A percentile compares a stretch with the other conserved stretches of the same genome.
phyloP scores from a whole-genome alignment of 148 eudicot species.

The Chenopodium suecicum region DNA sequence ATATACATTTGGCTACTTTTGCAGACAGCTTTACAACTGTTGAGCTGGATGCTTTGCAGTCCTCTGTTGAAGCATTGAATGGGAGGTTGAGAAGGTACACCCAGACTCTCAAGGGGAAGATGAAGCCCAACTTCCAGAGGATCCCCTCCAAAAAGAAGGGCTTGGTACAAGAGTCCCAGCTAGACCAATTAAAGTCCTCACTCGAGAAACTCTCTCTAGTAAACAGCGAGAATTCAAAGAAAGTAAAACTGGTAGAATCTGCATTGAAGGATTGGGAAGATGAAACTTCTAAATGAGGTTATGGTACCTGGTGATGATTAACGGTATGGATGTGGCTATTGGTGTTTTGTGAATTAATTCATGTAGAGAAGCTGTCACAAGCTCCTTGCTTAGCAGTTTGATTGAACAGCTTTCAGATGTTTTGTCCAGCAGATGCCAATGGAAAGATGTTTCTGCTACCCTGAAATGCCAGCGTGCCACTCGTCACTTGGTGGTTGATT shows the following conservation, averaged over 20 bases:
- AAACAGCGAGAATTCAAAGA: conserved; percentile 73
- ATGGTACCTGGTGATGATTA: not conserved
- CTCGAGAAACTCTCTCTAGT: conserved; percentile 78
- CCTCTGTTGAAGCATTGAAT: conserved; percentile 72
- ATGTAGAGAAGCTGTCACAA: not conserved
- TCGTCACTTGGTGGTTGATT: not conserved
- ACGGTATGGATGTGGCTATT: not conserved
- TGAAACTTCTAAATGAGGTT: conserved; percentile 13
- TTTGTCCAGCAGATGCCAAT: not conserved
- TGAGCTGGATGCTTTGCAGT: conserved; percentile 83
- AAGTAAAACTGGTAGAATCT: conserved; percentile 77
- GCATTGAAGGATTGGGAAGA: conserved; percentile 44
- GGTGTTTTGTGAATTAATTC: not conserved
- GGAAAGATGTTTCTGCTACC: not conserved
- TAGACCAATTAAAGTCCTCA: conserved; percentile 62
- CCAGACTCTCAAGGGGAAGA: conserved; percentile 40
- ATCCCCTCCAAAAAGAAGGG: conserved; percentile 35
- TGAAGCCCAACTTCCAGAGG: conserved; percentile 32
- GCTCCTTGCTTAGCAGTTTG: not conserved
- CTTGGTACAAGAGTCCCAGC: conserved; percentile 45
- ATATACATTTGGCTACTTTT: conserved; percentile 16
- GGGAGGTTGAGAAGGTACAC: conserved; percentile 63
- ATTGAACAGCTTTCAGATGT: not conserved
- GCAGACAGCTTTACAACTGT: conserved; percentile 72
- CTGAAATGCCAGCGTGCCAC: not conserved